These are phyloP conservation scores for Microdochium paspali DNA, from an alignment of 2,329 filamentous ascomycete genomes.

Conservation along the genomic window DNA sequence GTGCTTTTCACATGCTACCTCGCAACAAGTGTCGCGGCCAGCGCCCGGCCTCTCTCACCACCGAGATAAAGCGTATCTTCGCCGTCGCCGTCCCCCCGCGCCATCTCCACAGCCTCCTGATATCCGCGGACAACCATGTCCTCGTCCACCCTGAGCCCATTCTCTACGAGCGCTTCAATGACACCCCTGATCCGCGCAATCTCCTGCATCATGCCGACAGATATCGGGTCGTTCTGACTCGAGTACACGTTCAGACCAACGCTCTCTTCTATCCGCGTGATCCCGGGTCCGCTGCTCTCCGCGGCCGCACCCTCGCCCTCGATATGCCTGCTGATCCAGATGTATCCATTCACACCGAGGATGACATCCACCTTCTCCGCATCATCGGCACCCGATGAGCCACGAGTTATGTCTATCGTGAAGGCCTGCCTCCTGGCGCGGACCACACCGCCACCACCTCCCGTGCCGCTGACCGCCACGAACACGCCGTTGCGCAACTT, in stretches of 20 bases:
- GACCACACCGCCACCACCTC: conserved; percentile 79
- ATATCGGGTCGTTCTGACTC: conserved; percentile 85
- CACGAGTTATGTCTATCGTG: conserved; percentile 52
- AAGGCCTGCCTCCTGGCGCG: conserved; percentile 79
- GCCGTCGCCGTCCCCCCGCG: conserved; percentile 45
- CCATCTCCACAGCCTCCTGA: conserved; percentile 68
- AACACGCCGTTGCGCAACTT: conserved; percentile 94
- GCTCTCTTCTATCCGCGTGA: conserved; percentile 82
- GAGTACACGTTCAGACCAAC: conserved; percentile 84
- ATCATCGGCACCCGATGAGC: conserved; percentile 21
- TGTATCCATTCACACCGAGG: conserved; percentile 91
- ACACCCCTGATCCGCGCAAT: conserved; percentile 78
- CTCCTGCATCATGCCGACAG: conserved; percentile 69
- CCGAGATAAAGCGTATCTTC: conserved; percentile 52
- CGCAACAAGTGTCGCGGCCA: conserved; percentile 30
- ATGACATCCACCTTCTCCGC: conserved; percentile 71
- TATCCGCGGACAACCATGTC: conserved; percentile 80
- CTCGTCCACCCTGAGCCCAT: conserved; percentile 79
- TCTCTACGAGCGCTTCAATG: conserved; percentile 73
- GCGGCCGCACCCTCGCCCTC: conserved; percentile 42
- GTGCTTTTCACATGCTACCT: no score
- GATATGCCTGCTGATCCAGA: conserved; percentile 85
- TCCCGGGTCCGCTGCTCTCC: conserved; percentile 41
- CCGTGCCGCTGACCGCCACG: conserved; percentile 69
- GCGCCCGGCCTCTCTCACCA: conserved; percentile 42